These are phyloP conservation scores for Lagenidium giganteum DNA, from an alignment of 352 stramenopile species.

Conservation along the genomic window DNA sequence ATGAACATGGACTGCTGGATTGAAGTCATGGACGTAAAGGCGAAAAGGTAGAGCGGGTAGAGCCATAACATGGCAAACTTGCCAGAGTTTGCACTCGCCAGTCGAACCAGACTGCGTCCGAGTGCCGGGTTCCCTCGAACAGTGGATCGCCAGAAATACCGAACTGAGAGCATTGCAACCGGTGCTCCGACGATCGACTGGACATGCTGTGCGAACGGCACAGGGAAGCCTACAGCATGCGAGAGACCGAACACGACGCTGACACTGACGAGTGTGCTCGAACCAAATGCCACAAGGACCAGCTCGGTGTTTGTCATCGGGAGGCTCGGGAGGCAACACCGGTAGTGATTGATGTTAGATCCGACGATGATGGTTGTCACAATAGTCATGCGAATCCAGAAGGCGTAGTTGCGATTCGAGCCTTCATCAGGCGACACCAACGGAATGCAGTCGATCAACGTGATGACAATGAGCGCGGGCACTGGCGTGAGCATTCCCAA, in stretches of 20 bases:
- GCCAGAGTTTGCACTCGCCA: too few relatives aligned
- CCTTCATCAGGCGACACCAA: conserved; percentile 15
- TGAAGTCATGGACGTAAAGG: background rate
- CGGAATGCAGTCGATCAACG: conserved; percentile 22
- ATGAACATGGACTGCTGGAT: background rate
- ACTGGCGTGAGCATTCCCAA: conserved; percentile 23
- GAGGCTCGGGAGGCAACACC: conserved; percentile 8
- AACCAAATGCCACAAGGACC: conserved; percentile 5
- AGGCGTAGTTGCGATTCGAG: conserved; percentile 24
- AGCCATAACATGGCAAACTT: background rate
- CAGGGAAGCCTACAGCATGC: conserved; percentile 26
- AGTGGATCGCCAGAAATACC: too few relatives aligned
- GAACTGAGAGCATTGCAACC: too few relatives aligned
- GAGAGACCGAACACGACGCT: conserved; percentile 22
- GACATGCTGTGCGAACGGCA: conserved; percentile 29
- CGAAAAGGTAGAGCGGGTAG: background rate
- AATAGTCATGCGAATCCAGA: conserved; percentile 26
- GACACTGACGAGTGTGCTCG: conserved; percentile 17
- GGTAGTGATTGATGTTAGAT: conserved; percentile 27
- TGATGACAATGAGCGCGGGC: conserved; percentile 22
- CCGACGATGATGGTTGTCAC: conserved; percentile 22
- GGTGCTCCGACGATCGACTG: too few relatives aligned
- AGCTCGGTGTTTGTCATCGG: conserved; percentile 7
- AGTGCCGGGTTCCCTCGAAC: too few relatives aligned
- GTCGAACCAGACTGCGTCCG: too few relatives aligned